A percentile compares a stretch with the other conserved stretches of the same genome.
Evolutionary conservation across 805 yeast species (phyloP).

Genomic region (Monosporozyma aerobia): DNA sequence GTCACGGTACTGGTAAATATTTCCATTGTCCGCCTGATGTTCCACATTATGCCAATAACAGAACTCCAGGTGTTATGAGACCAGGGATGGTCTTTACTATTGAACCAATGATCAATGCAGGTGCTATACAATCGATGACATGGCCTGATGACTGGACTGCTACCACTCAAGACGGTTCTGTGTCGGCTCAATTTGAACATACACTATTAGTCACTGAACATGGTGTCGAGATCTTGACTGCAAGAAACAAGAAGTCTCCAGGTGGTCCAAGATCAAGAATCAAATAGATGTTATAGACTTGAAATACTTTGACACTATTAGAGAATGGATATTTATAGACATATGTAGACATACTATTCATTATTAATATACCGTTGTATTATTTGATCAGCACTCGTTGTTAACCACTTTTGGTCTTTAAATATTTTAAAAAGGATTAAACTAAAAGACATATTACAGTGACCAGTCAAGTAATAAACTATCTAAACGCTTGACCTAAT

Average conservation of each 20-base stretch:
- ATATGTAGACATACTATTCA: background rate
- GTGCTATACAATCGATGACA: conserved; percentile 64
- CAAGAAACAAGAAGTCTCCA: conserved; percentile 70
- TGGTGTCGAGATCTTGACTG: conserved; percentile 88
- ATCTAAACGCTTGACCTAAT: too few species aligned
- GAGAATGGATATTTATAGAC: background rate
- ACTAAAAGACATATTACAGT: too few species aligned
- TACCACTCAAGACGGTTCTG: conserved; percentile 78
- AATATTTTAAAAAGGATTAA: too few species aligned
- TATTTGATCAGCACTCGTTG: background rate
- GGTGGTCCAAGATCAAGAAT: conserved; percentile 73
- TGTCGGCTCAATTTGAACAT: conserved; percentile 93
- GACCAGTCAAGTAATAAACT: too few species aligned
- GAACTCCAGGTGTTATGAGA: conserved; percentile 86
- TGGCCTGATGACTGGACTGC: conserved; percentile 99
- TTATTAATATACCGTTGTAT: background rate
- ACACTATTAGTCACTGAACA: conserved; percentile 85
- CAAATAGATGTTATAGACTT: conserved; percentile 13
- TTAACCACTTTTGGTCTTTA: too few species aligned
- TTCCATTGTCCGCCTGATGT: conserved; percentile 91
- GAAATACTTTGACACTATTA: too few species aligned
- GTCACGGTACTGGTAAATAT: conserved; percentile 81
- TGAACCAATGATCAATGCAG: conserved; percentile 93
- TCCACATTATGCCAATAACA: conserved; percentile 90
- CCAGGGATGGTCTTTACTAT: conserved; percentile 96